These are phyloP conservation scores for Hyphodiscus sp. DNA, from an alignment of 2,329 filamentous ascomycete genomes.

Conservation along the genomic window DNA sequence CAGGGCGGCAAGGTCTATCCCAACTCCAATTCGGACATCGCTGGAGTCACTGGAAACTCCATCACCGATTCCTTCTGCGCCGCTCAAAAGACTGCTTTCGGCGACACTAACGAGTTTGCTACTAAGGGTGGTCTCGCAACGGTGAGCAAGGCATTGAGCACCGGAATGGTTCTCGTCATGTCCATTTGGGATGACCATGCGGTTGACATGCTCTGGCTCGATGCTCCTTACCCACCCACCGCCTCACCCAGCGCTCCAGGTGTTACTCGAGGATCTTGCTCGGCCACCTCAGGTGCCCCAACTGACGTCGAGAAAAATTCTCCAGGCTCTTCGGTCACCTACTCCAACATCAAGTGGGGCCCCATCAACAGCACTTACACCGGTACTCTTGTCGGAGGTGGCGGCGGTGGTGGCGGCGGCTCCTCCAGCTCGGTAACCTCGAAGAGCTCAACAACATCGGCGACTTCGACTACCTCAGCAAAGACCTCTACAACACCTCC, in stretches of 20 bases:
- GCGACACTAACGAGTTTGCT: conserved; percentile 46
- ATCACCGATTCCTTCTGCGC: conserved; percentile 54
- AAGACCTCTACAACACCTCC: neutral
- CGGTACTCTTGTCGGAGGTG: neutral
- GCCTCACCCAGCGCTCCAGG: conserved; percentile 38
- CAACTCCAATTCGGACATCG: conserved; percentile 41
- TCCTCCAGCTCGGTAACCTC: neutral
- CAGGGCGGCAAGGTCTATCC: conserved; percentile 47
- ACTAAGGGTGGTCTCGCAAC: conserved; percentile 47
- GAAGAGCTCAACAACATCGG: neutral
- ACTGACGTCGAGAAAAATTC: conserved; percentile 40
- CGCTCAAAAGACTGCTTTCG: conserved; percentile 48
- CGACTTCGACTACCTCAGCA: neutral
- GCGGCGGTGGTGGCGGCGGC: neutral
- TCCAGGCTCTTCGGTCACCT: conserved; percentile 39
- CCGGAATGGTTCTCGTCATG: conserved; percentile 59
- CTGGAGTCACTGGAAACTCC: conserved; percentile 42
- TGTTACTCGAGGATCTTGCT: conserved; percentile 48
- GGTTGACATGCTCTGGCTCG: conserved; percentile 69
- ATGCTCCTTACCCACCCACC: conserved; percentile 55
- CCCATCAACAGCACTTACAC: conserved; percentile 28
- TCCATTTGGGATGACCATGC: conserved; percentile 51
- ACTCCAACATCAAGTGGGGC: conserved; percentile 32
- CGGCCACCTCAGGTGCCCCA: conserved; percentile 45
- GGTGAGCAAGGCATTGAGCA: conserved; percentile 48